A percentile compares a stretch with the other conserved stretches of the same genome.
Evolutionary conservation across 2,329 filamentous ascomycete genomes (phyloP).

Genomic region (Diaporthe australafricana): DNA sequence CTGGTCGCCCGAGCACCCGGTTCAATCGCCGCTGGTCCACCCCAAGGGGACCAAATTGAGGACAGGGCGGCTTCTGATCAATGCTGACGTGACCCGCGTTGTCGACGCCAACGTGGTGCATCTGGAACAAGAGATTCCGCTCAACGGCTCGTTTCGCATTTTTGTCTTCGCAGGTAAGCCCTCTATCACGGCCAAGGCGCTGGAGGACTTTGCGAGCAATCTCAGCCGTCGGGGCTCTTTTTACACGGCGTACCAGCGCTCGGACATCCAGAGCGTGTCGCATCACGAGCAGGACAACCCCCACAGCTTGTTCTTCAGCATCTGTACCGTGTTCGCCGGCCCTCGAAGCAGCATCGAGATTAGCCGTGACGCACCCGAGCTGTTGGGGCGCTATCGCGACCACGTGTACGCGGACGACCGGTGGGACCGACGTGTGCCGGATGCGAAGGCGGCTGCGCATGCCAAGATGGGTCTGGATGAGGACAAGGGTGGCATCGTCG

Average conservation of each 20-base stretch:
- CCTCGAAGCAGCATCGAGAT: constrained; percentile 79
- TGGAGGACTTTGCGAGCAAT: constrained; percentile 76
- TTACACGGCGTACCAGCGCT: constrained; percentile 73
- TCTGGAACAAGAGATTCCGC: constrained; percentile 87
- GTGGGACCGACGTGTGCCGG: constrained; percentile 76
- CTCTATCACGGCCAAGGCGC: constrained; percentile 67
- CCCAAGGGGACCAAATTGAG: constrained; percentile 73
- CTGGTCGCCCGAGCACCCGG: constrained; percentile 80
- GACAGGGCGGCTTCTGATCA: constrained; percentile 81
- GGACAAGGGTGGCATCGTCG: constrained; percentile 80
- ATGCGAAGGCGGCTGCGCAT: constrained; percentile 80
- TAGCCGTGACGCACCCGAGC: constrained; percentile 73
- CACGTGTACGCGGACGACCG: constrained; percentile 90
- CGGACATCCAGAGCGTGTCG: constrained; percentile 71
- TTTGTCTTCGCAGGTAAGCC: constrained; percentile 86
- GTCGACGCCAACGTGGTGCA: constrained; percentile 91
- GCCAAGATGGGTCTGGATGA: constrained; percentile 86
- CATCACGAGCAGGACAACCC: constrained; percentile 88
- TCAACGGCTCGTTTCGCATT: constrained; percentile 89
- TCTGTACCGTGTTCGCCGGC: constrained; percentile 80
- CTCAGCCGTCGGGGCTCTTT: constrained; percentile 77
- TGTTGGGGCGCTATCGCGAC: constrained; percentile 81
- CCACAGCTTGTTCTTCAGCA: constrained; percentile 83
- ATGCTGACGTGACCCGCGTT: constrained; percentile 85
- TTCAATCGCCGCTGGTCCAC: constrained; percentile 77